Base-by-base conservation (phyloP, 352 stramenopile species). In the Phytopythium delawarense region DNA sequence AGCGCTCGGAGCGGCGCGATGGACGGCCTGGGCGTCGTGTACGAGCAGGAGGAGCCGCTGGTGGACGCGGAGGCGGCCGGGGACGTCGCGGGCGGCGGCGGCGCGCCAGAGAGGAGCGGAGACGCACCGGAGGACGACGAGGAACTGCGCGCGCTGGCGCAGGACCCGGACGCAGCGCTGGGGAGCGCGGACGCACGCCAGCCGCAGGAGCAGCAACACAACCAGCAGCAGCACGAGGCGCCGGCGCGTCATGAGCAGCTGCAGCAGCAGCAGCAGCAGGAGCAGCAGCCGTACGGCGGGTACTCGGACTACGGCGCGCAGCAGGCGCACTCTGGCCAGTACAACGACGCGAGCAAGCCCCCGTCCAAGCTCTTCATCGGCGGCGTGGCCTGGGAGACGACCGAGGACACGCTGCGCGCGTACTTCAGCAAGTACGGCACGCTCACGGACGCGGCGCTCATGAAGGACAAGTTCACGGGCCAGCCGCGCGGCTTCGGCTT, bases 401-500 rank as follows among this genome's bases (percentile, higher is more conserved):
- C 88, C n/a, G 91, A 98, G 61, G 91, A 97, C 52, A 81, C 78
- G n/a, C 66, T 98, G 59, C 84, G 84, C 30, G 70, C 80, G 56
- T 85, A 98, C 56, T 98, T 98, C 66, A 74, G 82, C 69, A 94
- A 95, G 70, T 97, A 94, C 61, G 91, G 91, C 34, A 68, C 68
- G 57, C 73, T 98, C 11, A 92, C 82, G 34, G 87, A 97, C 61
- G 90, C 90, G 12, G 88, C 85, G 57, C 68, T 98, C 46, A 97
- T 97, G 89, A 95, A 96, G 72, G 90, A 98, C 81, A 96, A 96
- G 71, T 96, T 93, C 76, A 97, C 91, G 39, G 91, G 89, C 35
- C 84, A 97, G 67, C 88, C 91, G 39, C 77, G 92, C 37, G 92
- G 92, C 49, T 98, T 98, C 62, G 92, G 91, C 55, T 98, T 98